These are phyloP conservation scores for Crassisporium funariophilum DNA, from an alignment of 768 basidiomycete species.

Conservation along the genomic window DNA sequence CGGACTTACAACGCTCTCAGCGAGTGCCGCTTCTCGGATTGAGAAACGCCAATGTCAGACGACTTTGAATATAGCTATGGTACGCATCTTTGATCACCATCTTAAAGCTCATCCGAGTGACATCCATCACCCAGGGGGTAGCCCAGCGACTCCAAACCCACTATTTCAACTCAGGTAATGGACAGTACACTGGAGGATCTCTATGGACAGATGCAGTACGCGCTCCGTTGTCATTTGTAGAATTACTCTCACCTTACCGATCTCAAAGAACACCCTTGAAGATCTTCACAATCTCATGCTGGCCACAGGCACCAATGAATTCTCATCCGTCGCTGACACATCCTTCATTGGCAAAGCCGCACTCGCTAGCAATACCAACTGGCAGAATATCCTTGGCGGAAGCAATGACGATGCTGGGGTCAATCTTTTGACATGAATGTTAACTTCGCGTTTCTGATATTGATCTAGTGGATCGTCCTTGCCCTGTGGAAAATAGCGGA, in stretches of 20 bases:
- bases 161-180: conserved; percentile 42
- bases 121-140: conserved; percentile 35
- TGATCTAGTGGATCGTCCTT: conserved; percentile 53
- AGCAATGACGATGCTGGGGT: conserved; percentile 59
- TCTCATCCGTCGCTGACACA: conserved; percentile 39
- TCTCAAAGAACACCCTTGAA: conserved; percentile 52
- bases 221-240: neutral
- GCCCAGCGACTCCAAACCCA: conserved; percentile 37
- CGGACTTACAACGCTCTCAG: no score
- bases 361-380: conserved; percentile 40
- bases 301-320: conserved; percentile 44
- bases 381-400: conserved; percentile 45
- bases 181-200: conserved; percentile 50
- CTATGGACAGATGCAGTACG: conserved; percentile 61
- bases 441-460: neutral
- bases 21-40: no score
- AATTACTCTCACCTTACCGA: neutral
- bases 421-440: conserved; percentile 9
- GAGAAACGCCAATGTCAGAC: no score
- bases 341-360: conserved; percentile 50
- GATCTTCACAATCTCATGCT: conserved; percentile 64
- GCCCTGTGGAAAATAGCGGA: conserved; percentile 60
- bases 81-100: conserved; percentile 3
- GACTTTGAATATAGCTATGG: conserved; percentile 22
- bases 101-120: no score